A percentile compares a stretch with the other conserved stretches of the same genome.
phyloP scores from a whole-genome alignment of 1,284 basidiomycete genomes.

The Apiotrichum porosum region DNA sequence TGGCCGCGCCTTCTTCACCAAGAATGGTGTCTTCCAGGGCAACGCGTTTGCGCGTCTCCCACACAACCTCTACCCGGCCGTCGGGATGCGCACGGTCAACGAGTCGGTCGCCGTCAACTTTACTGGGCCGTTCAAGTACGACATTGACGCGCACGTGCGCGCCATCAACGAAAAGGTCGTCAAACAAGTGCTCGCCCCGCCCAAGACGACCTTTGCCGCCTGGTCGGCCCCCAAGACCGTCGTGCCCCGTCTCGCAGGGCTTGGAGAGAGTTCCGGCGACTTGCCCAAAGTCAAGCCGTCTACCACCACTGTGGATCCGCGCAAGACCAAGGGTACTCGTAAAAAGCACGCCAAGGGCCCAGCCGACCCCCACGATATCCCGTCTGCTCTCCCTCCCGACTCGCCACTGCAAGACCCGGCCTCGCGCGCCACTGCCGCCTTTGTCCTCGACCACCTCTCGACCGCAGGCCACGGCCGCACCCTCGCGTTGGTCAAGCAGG shows the following conservation, averaged over 20 bases:
- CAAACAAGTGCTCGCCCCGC: slow-evolving; percentile 4
- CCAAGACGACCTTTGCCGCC: slow-evolving; percentile 3
- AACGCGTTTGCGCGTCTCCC: slow-evolving; percentile 63
- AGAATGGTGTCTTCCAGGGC: slow-evolving; percentile 72
- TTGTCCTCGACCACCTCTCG: slow-evolving; percentile 70
- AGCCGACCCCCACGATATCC: background rate
- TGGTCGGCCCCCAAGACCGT: background rate
- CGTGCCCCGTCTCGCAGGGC: slow-evolving; percentile 10
- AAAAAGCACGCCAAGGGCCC: background rate
- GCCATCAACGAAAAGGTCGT: slow-evolving; percentile 24
- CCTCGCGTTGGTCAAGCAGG: slow-evolving; percentile 5
- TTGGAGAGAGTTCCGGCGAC: no score
- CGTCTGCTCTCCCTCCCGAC: slow-evolving; percentile 1
- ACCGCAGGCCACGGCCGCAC: slow-evolving; percentile 73
- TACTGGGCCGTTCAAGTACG: slow-evolving; percentile 72
- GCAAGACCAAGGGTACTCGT: no score
- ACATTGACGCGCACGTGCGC: slow-evolving; percentile 71
- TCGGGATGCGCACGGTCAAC: slow-evolving; percentile 71
- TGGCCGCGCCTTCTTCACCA: slow-evolving; percentile 78
- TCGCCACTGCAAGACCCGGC: slow-evolving; percentile 11
- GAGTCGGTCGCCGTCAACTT: slow-evolving; percentile 62
- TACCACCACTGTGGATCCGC: no score
- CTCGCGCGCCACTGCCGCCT: slow-evolving; percentile 55
- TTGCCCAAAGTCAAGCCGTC: background rate
- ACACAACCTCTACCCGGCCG: slow-evolving; percentile 68